Conservation (phyloP, 2,329 filamentous ascomycete genomes). For the Blumeriella jaapii region DNA sequence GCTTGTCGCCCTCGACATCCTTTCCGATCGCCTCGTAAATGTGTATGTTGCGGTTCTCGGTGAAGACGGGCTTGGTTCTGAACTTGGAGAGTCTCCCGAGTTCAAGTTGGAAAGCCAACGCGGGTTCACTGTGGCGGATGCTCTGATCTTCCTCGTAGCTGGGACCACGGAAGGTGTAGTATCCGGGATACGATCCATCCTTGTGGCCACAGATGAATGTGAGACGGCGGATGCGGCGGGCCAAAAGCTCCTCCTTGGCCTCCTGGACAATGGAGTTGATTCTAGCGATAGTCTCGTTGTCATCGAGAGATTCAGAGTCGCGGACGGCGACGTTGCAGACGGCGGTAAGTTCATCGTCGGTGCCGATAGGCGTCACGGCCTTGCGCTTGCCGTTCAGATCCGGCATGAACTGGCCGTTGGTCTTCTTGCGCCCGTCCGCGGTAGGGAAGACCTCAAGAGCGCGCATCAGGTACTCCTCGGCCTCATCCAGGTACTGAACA, state of each 20-base stretch:
- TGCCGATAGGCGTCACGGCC: constrained; percentile 42
- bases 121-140: constrained; percentile 94
- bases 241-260: constrained; percentile 72
- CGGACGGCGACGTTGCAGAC: constrained; percentile 88
- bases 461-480: constrained; percentile 73
- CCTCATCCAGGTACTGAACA: constrained; percentile 86
- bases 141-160: constrained; percentile 82
- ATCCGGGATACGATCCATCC: constrained; percentile 88
- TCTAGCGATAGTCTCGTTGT: constrained; percentile 67
- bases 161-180: constrained; percentile 97
- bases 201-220: constrained; percentile 95
- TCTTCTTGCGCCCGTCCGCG: constrained; percentile 43
- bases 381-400: constrained; percentile 66
- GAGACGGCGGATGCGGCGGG: constrained; percentile 73
- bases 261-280: constrained; percentile 67
- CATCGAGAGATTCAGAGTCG: constrained; percentile 73
- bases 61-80: constrained; percentile 96
- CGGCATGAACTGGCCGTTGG: constrained; percentile 47
- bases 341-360: constrained; percentile 69
- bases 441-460: constrained; percentile 74
- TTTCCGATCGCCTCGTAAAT: constrained; percentile 96
- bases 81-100: constrained; percentile 90
- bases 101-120: constrained; percentile 96
- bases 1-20: constrained; percentile 89
- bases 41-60: constrained; percentile 97